phyloP scores from a whole-genome alignment of 2,329 filamentous ascomycete genomes.

The Pyrenophora tritici-repentis region DNA sequence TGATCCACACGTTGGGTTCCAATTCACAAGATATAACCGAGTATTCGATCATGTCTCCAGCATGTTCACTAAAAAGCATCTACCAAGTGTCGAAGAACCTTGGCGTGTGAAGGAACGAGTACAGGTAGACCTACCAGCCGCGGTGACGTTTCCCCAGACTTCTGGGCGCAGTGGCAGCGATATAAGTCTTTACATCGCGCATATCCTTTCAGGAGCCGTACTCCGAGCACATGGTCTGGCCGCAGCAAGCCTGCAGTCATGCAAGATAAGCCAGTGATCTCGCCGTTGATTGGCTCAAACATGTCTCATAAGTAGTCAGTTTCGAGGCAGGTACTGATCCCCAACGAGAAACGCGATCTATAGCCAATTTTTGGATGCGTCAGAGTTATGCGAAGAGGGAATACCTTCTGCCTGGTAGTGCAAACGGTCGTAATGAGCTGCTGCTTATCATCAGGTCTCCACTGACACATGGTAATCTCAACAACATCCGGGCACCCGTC shows the following conservation, averaged over 20 bases:
- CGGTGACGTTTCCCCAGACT: conserved; percentile 15
- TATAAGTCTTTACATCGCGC: not conserved
- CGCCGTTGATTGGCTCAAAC: conserved; percentile 20
- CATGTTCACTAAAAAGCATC: not conserved
- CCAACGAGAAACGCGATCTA: conserved; percentile 4
- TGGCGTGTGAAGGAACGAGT: not conserved
- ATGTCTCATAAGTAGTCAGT: conserved; percentile 13
- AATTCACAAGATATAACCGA: not conserved
- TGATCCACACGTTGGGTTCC: conserved; percentile 6
- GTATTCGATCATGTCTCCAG: not conserved
- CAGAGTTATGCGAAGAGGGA: not conserved
- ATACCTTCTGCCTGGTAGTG: not conserved
- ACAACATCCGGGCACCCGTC: not conserved
- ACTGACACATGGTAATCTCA: conserved; percentile 1
- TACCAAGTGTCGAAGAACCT: not conserved
- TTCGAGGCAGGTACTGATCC: conserved; percentile 10
- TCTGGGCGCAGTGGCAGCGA: not conserved
- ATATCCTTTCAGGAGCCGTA: not conserved
- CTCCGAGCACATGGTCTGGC: not conserved
- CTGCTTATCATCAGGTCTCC: conserved; percentile 8
- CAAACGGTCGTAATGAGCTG: not conserved
- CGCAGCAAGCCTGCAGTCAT: conserved; percentile 4
- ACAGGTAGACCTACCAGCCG: not conserved
- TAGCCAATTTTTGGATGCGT: not conserved
- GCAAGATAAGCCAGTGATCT: conserved; percentile 50